phyloP scores from a whole-genome alignment of 116 monocot species.

The Dioscorea cayenensis region DNA sequence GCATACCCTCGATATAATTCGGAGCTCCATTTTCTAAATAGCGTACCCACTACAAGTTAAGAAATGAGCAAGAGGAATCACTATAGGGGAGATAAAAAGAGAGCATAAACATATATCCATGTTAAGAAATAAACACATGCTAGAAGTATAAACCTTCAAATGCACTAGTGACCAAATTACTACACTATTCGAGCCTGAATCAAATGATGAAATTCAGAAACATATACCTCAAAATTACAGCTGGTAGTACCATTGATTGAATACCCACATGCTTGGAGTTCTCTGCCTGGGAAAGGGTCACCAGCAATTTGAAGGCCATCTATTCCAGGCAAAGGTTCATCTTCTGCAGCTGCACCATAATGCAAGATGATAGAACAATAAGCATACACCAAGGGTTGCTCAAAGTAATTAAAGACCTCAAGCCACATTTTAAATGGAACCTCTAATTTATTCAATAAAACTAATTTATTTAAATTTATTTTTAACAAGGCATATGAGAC shows the following conservation, averaged over 20 bases:
- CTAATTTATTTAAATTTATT: too few relatives aligned
- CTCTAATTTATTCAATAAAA: too few relatives aligned
- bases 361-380: not conserved
- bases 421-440: too few relatives aligned
- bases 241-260: constrained; percentile 91
- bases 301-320: constrained; percentile 87
- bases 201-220: not conserved
- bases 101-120: not conserved
- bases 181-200: not conserved
- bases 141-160: not conserved
- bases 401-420: too few relatives aligned
- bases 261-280: constrained; percentile 75
- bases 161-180: not conserved
- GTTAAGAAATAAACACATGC: too few relatives aligned
- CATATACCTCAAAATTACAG: constrained; percentile 90
- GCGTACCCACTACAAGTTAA: constrained; percentile 78
- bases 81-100: constrained; percentile 6
- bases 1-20: constrained; percentile 82
- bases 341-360: constrained; percentile 67
- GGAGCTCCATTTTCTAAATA: constrained; percentile 91
- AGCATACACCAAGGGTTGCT: too few relatives aligned
- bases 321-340: constrained; percentile 94
- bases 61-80: constrained; percentile 12
- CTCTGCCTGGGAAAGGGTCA: constrained; percentile 92
- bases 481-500: too few relatives aligned